Percentiles rank a stretch among this genome's conserved stretches.
Conservation (phyloP, 805 yeast species). For the Ogataea minuta region DNA sequence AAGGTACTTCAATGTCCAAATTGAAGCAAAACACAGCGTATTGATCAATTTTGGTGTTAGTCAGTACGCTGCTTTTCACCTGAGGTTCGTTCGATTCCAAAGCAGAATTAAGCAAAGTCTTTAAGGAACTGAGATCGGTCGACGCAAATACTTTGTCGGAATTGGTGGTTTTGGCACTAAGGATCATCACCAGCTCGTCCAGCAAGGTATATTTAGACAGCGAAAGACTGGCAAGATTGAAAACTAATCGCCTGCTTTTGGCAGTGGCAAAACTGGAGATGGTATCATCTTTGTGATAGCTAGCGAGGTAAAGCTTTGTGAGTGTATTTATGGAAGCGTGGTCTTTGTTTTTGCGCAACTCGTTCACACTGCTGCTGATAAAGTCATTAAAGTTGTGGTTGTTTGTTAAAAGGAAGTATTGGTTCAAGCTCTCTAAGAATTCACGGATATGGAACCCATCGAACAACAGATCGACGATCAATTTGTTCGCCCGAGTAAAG, state of each 20-base stretch:
- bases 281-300: conserved; percentile 19
- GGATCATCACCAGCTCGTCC: conserved; percentile 43
- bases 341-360: conserved; percentile 41
- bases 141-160: conserved; percentile 50
- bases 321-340: conserved; percentile 33
- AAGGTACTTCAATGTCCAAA: conserved; percentile 67
- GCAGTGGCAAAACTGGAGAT: conserved; percentile 9
- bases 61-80: conserved; percentile 13
- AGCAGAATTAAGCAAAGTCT: conserved; percentile 43
- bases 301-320: conserved; percentile 28
- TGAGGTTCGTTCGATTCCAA: conserved; percentile 30
- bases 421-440: conserved; percentile 50
- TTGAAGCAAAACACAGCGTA: conserved; percentile 51
- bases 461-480: conserved; percentile 55
- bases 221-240: conserved; percentile 17
- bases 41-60: conserved; percentile 37
- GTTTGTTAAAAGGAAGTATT: conserved; percentile 54
- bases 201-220: conserved; percentile 22
- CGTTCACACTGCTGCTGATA: conserved; percentile 48
- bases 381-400: conserved; percentile 53
- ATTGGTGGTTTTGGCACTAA: conserved; percentile 53
- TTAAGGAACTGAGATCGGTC: conserved; percentile 42
- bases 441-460: conserved; percentile 55
- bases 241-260: conserved; percentile 27
- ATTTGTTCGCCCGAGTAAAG: conserved; percentile 63